Base-by-base conservation (phyloP, 75 land plant genomes). In the Chamaecyparis obtusa region DNA sequence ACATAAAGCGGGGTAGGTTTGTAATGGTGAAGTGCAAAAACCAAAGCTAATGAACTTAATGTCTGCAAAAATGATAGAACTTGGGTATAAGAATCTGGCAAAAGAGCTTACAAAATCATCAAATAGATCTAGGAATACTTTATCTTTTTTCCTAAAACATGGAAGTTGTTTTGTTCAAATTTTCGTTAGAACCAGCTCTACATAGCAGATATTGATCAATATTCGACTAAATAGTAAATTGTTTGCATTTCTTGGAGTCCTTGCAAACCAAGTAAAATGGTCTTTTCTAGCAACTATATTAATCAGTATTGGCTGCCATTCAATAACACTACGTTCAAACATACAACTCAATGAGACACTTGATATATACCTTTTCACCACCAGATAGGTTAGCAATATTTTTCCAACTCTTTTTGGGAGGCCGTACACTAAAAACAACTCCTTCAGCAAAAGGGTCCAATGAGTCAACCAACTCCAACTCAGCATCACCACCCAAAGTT, bases 321-420 rank as follows among this genome's bases (percentile, higher is more conserved):
- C 32, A 1, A 0, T 8, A 17, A 32, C 9, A 86, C 21, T 54
- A 54, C 48, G 55, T 21, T 41, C 3, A 19, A 85, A 49, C 9
- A 30, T 32, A 87, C 27, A 36, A 86, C 14, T 60, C 10, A 8
- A 56, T 30, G 30, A 85, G 87, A 56, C 2, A 24, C n/a, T 80
- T 80, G 48, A 44, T 44, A 79, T 11, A 48, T 83, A 97, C 99
- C 99, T 98, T 98, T 88, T 98, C 99, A 85, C 99, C 98, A 79
- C 99, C 99, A 30, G 99, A 98, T 85, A 98, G 90, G 84, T 98
- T 98, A 8, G 95, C 98, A 80, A 98, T 98, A 81, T 96, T 96
- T 89, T 98, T 98, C 99, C 99, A 98, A 88, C 99, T 98, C 89
- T 98, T 98, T 81, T 96, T 98, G 24, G 99, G 99, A 17, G 99